Percentiles rank a stretch among this genome's conserved stretches.
Conservation (phyloP, 306 rosid genomes). For the Carpinus fangiana region DNA sequence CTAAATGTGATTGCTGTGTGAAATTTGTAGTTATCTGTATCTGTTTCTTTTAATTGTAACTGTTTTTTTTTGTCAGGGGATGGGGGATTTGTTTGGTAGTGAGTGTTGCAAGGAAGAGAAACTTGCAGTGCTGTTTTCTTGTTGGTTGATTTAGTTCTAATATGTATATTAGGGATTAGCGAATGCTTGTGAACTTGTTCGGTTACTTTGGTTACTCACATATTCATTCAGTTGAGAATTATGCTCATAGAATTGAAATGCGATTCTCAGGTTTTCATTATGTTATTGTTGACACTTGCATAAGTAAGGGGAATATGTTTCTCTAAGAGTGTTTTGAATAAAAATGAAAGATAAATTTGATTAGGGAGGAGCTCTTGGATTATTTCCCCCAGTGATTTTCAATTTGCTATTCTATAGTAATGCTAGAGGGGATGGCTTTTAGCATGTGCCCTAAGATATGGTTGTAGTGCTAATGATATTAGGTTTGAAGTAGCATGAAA, state of each 20-base stretch:
- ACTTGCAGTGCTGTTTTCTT: neutral
- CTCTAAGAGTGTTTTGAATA: neutral
- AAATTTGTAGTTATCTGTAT: neutral
- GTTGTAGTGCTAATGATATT: neutral
- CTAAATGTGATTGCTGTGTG: neutral
- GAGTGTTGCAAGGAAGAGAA: conserved; percentile 1
- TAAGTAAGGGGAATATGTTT: neutral
- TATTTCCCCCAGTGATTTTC: neutral
- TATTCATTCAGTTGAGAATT: neutral
- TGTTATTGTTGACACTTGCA: neutral
- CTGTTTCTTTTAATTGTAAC: neutral
- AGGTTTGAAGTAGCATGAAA: neutral
- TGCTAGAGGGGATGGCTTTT: neutral
- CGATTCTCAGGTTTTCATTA: neutral
- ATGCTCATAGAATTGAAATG: neutral
- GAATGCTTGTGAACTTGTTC: neutral
- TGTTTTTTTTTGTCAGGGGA: neutral
- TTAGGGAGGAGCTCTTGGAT: neutral
- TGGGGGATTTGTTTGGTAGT: neutral
- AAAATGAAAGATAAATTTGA: neutral
- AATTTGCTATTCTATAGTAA: neutral
- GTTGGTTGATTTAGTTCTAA: neutral
- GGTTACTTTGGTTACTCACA: neutral
- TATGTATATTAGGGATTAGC: neutral
- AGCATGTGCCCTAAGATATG: neutral